These are phyloP conservation scores for Diaporthe caulivora DNA, from an alignment of 2,329 filamentous ascomycete genomes.

Conservation along the genomic window DNA sequence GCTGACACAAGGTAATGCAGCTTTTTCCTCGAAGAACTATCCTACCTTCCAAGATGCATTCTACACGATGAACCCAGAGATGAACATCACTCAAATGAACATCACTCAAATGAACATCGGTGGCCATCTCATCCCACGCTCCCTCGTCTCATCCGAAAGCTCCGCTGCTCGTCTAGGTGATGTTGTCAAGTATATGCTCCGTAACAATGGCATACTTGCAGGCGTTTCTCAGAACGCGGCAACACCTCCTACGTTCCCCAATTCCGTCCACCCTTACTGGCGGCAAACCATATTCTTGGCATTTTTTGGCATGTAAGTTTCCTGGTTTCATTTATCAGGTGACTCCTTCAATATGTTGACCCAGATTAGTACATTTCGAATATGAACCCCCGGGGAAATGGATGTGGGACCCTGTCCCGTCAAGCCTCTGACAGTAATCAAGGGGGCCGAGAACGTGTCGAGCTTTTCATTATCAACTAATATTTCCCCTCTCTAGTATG, in stretches of 20 bases:
- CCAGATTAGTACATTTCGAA: too few relatives aligned
- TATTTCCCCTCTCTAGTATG: neutral
- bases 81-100: slow-evolving; percentile 13
- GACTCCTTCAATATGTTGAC: too few relatives aligned
- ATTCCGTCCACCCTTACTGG: slow-evolving; percentile 22
- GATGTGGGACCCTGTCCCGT: too few relatives aligned
- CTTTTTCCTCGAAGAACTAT: neutral
- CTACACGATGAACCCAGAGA: slow-evolving; percentile 2
- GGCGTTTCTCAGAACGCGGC: slow-evolving; percentile 13
- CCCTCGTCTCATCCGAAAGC: neutral
- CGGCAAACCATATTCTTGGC: slow-evolving; percentile 18
- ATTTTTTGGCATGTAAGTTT: slow-evolving; percentile 8
- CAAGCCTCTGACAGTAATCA: neutral
- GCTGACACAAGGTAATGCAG: neutral
- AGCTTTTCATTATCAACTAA: neutral
- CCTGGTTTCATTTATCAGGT: too few relatives aligned
- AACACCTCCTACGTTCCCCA: neutral
- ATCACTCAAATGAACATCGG: too few relatives aligned
- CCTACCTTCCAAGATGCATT: slow-evolving; percentile 6
- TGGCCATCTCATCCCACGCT: slow-evolving; percentile 22
- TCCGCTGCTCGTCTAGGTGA: neutral
- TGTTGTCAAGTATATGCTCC: neutral
- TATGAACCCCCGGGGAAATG: too few relatives aligned
- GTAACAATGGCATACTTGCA: neutral
- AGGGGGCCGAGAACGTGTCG: neutral